Conservation (phyloP, 257 asterid genomes). For the Coffea eugenioides region DNA sequence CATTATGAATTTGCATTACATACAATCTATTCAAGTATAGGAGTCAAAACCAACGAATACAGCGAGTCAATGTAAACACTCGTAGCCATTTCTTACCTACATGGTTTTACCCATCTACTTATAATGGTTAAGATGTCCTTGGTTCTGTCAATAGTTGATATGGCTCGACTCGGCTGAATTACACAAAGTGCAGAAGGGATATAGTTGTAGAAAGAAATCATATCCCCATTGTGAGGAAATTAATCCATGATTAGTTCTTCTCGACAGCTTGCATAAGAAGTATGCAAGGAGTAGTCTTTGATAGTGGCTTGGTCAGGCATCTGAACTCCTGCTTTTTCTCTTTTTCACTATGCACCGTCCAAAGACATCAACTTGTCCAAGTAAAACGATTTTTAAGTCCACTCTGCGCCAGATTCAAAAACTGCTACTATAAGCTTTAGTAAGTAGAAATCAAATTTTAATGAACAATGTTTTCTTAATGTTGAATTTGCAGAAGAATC, state of each 20-base stretch:
- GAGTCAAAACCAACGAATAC: background rate
- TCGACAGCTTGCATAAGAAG: background rate
- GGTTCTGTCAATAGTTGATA: too few relatives aligned
- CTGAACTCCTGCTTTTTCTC: background rate
- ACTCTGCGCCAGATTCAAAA: background rate
- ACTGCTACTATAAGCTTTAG: background rate
- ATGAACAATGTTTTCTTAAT: background rate
- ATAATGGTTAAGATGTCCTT: background rate
- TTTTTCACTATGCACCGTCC: too few relatives aligned
- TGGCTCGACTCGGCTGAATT: background rate
- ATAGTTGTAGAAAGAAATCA: background rate
- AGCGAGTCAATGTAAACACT: background rate
- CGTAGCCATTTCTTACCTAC: background rate
- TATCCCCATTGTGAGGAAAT: background rate
- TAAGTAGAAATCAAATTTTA: background rate
- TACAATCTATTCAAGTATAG: background rate
- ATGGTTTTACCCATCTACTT: background rate
- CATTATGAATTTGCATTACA: background rate
- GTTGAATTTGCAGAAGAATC: conserved; percentile 52
- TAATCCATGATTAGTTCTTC: background rate
- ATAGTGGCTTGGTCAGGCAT: background rate
- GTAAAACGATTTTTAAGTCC: background rate
- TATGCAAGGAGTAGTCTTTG: too few relatives aligned
- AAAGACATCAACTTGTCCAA: background rate
- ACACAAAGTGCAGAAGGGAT: too few relatives aligned